Evolutionary conservation across 176 grass and related monocot species (phyloP), one percentile per base, ranked within the genome.

Genomic region (Triticum urartu): DNA sequence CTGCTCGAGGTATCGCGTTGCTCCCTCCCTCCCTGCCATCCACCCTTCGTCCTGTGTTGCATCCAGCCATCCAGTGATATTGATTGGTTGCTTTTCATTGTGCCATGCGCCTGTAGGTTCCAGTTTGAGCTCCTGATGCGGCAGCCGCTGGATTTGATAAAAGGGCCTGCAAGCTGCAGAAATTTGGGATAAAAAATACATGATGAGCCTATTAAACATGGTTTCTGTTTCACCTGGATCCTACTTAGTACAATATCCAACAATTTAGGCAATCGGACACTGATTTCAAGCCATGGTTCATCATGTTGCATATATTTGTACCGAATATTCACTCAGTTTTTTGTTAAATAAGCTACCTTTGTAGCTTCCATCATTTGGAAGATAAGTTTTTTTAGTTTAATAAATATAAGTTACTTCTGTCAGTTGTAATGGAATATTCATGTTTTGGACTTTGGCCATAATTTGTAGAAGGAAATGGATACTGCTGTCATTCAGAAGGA

Each of bases 381-480:
- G 10, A 24, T 39, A 86, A 72, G 3, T 61, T 80, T 20, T 83
- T 80, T 70, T 75, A 13, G 9, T 80, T 82, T 24, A 58, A 35
- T 7, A 45, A 63, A 78, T 22, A 54, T 26, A 73, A n/a, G 25
- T 32, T 83, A 13, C 17, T 73, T 15, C 7, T 79, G 14, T 66
- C 24, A 39, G 52, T 54, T 84, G 20, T 62, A 63, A 67, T 75
- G 67, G 21, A 66, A 70, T 3, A 25, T 21, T 38, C 25, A 83
- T 86, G 21, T 48, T 86, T 86, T 43, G 48, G 30, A 56, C 43
- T 7, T 81, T 77, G 45, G 72, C 28, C 40, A 71, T 85, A 78
- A 65, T 52, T 88, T 91, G 84, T 84, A 98, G 96, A 98, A 95
- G 81, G 88, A 92, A 88, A 94, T 98, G 93, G 91, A 92, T 45